Evolutionary conservation across 2,329 filamentous ascomycete species (phyloP).

Genomic region (Cercospora beticola): DNA sequence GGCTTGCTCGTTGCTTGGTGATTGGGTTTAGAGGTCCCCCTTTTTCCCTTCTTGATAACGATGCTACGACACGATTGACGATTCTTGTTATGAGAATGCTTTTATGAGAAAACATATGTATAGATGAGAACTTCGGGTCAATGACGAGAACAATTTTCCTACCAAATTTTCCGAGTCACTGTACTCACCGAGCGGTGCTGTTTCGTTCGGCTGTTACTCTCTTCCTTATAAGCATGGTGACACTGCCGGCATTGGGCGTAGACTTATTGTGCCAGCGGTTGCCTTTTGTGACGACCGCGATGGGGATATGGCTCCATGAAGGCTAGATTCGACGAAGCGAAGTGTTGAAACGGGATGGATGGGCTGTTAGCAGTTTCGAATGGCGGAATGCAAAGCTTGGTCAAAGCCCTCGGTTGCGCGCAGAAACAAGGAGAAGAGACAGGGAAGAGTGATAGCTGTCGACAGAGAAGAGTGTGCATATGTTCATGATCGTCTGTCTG

Average conservation of each 20-base stretch:
- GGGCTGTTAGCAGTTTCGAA: neutral
- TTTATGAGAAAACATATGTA: neutral
- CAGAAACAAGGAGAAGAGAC: too few relatives aligned
- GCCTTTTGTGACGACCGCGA: too few relatives aligned
- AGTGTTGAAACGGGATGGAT: neutral
- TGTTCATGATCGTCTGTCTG: neutral
- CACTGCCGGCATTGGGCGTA: neutral
- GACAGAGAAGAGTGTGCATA: neutral
- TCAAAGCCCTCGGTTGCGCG: too few relatives aligned
- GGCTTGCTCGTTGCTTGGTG: neutral
- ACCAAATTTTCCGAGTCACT: neutral
- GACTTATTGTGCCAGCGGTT: neutral
- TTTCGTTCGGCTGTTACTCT: too few relatives aligned
- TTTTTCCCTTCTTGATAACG: neutral
- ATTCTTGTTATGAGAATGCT: neutral
- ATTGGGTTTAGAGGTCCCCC: neutral
- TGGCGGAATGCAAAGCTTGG: too few relatives aligned
- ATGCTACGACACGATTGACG: neutral
- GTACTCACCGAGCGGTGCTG: too few relatives aligned
- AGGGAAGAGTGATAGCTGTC: too few relatives aligned
- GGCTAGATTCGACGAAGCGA: neutral
- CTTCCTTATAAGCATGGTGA: too few relatives aligned
- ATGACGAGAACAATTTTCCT: neutral
- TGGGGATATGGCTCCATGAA: neutral
- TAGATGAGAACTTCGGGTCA: neutral